phyloP scores from a whole-genome alignment of 2,329 filamentous ascomycete species.

The Ophiocordyceps robertsii region DNA sequence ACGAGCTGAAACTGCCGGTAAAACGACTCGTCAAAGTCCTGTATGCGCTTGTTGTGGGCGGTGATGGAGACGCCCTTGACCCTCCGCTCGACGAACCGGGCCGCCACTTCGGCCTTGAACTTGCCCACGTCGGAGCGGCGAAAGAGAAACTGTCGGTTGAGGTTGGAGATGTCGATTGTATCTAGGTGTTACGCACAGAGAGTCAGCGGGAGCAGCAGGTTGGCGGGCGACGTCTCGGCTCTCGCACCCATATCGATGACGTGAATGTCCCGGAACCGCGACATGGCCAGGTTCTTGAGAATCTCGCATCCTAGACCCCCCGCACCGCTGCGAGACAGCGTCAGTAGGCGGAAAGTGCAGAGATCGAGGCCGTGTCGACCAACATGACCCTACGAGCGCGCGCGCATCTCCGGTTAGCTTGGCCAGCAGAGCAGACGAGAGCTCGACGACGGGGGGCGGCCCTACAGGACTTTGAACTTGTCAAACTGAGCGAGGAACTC shows the following conservation, averaged over 20 bases:
- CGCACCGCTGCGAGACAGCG: constrained; percentile 54
- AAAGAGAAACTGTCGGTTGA: constrained; percentile 96
- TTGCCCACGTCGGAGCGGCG: constrained; percentile 83
- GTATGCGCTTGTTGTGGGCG: constrained; percentile 85
- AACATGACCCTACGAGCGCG: constrained; percentile 34
- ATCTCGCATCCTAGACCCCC: constrained; percentile 94
- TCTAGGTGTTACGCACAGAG: constrained; percentile 34
- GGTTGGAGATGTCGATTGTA: constrained; percentile 95
- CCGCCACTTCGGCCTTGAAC: constrained; percentile 86
- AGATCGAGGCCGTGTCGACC: constrained; percentile 11
- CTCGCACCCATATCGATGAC: constrained; percentile 87
- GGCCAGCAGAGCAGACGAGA: neutral
- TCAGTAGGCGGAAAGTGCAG: too few relatives aligned
- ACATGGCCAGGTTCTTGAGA: constrained; percentile 87
- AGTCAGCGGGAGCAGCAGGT: neutral
- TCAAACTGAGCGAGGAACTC: constrained; percentile 45
- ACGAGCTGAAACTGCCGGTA: constrained; percentile 95
- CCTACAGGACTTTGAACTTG: constrained; percentile 63
- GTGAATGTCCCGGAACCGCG: constrained; percentile 92
- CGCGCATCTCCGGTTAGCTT: neutral
- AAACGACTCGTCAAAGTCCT: constrained; percentile 91
- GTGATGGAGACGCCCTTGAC: constrained; percentile 89
- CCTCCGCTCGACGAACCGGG: constrained; percentile 76
- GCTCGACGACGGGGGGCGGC: constrained; percentile 1
- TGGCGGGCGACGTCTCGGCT: neutral